Percentiles rank a stretch among this genome's conserved stretches.
Conservation (phyloP, 2,329 filamentous ascomycete genomes). For the Arthrinium phaeospermum region DNA sequence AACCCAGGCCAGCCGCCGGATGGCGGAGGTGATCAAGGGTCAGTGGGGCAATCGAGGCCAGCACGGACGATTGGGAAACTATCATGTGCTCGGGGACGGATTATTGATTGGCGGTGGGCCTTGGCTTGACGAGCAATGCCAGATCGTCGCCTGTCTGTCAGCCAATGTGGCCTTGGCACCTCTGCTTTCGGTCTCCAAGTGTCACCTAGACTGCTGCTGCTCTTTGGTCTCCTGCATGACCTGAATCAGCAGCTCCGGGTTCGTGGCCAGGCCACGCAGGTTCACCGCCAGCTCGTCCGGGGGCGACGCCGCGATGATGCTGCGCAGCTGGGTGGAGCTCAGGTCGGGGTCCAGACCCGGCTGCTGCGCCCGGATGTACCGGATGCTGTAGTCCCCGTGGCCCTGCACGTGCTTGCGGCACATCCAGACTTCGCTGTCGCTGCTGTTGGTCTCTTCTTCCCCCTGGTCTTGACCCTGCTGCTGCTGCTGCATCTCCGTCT, state of each 20-base stretch:
- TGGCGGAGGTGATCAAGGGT: no score
- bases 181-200: no score
- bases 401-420: neutral
- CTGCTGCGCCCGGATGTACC: neutral
- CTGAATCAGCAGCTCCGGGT: slow-evolving; percentile 25
- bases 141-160: no score
- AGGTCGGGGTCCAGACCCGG: slow-evolving; percentile 23
- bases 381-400: neutral
- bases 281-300: slow-evolving; percentile 19
- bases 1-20: neutral
- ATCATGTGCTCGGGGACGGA: no score
- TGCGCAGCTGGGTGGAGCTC: slow-evolving; percentile 27
- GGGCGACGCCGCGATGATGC: slow-evolving; percentile 20
- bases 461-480: neutral
- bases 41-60: no score
- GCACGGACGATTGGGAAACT: no score
- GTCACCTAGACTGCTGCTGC: neutral
- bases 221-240: neutral
- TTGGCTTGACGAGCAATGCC: no score
- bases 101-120: no score
- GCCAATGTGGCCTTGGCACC: no score
- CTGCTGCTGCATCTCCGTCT: neutral
- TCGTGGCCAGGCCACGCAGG: slow-evolving; percentile 24
- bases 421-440: neutral
- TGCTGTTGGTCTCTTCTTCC: neutral